phyloP scores from a whole-genome alignment of 73 alveolate species.

The Tetrahymena thermophila region DNA sequence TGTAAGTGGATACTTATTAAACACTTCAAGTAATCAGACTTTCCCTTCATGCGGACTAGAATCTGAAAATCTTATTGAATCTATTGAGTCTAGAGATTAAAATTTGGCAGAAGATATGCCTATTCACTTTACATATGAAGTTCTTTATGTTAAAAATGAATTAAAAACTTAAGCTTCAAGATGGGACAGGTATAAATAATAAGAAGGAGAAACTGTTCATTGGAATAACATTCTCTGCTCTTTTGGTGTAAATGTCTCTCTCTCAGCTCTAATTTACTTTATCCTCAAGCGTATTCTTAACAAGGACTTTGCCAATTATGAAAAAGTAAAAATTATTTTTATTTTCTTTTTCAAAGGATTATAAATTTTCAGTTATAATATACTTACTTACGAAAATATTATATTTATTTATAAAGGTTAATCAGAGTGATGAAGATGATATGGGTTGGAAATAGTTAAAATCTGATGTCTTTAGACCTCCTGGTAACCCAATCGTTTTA shows the following conservation, averaged over 20 bases:
- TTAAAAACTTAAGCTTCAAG: neutral
- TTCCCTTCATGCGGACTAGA: neutral
- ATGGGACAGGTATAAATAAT: neutral
- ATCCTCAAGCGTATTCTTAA: neutral
- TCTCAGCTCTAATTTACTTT: neutral
- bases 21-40: neutral
- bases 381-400: no score
- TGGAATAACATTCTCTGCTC: conserved; percentile 1
- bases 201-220: neutral
- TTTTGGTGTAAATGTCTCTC: neutral
- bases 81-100: neutral
- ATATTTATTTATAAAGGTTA: neutral
- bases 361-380: no score
- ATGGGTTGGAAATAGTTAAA: conserved; percentile 41
- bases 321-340: neutral
- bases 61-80: neutral
- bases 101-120: neutral
- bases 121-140: neutral
- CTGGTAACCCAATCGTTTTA: neutral
- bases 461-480: conserved; percentile 44
- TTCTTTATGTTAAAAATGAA: neutral
- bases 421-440: conserved; percentile 8
- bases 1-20: neutral
- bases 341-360: neutral
- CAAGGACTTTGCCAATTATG: neutral